Evolutionary conservation across 148 eudicot species (phyloP), one percentile per base, ranked within the genome.

Genomic region (Spergularia bocconei): DNA sequence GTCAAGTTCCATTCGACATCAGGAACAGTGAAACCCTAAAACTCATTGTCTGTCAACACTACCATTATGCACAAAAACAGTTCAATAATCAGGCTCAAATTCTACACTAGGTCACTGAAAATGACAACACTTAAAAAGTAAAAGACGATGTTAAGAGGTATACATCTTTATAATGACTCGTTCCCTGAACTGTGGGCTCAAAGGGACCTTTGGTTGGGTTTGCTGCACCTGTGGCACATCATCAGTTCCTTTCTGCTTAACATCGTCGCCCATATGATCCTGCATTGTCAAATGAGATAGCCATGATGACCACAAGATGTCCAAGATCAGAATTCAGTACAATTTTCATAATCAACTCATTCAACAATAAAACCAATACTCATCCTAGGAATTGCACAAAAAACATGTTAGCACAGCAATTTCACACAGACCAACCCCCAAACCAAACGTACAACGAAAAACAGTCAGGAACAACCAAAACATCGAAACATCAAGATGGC

Each of bases 251-350:
- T 23, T 21, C 17, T 75, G 48, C 21, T 56, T 13, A 67, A 19
- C 63, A 56, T 55, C 57, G 52, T 67, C 65, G 16, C 66, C 72
- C 78, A 75, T 75, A 21, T 38, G 51, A 38, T 63, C 72, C 78
- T 75, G 66, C 36, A 67, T 56, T 36, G 63, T 21, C 67, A 63
- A 25, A 51, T 50, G 23, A 47, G 21, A 55, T 50, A 67, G 41
- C 4, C 33, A 53, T 23, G 58, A 57, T n/a, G 48, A 16, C 52
- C 57, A 41, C 51, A 16, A 13, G 17, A 57, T 25, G 36, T 15
- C 5, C 48, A 23, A 39, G 59, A 69, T 74, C 33, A 41, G 13
- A 58, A 72, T n/a, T 38, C 38, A 59, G 47, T 58, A 39, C 66
- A 41, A 39, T 44, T 15, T 61, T n/a, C 60, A 19, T 5, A 53